phyloP scores from a whole-genome alignment of 345 rosid genomes.

The Citrus sp. region DNA sequence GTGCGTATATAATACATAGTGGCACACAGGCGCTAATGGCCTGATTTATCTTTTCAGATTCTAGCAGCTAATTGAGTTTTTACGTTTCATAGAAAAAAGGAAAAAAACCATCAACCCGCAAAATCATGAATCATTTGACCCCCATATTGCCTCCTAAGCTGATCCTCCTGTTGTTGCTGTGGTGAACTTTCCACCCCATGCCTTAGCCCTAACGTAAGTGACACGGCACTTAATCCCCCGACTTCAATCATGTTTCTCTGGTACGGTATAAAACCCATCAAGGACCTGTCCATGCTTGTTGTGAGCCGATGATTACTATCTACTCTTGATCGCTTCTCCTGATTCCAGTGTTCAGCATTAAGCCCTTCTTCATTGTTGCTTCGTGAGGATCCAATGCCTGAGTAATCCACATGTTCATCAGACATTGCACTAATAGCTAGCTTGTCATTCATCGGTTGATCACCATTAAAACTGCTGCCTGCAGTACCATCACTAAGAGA shows the following conservation, averaged over 20 bases:
- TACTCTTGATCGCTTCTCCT: slow-evolving; percentile 40
- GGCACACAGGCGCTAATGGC: not conserved
- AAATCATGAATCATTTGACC: slow-evolving; percentile 53
- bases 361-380: slow-evolving; percentile 17
- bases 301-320: slow-evolving; percentile 27
- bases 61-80: not conserved
- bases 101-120: slow-evolving; percentile 31
- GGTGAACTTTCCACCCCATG: slow-evolving; percentile 47
- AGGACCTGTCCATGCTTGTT: slow-evolving; percentile 30
- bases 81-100: not conserved
- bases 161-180: slow-evolving; percentile 41
- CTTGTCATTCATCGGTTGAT: slow-evolving; percentile 24
- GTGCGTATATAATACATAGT: not conserved
- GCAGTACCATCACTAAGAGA: slow-evolving; percentile 19
- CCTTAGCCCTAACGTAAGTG: slow-evolving; percentile 54
- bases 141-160: slow-evolving; percentile 38
- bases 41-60: not conserved
- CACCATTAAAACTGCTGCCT: slow-evolving; percentile 17
- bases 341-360: slow-evolving; percentile 27
- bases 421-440: slow-evolving; percentile 11
- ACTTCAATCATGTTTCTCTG: slow-evolving; percentile 34
- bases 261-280: slow-evolving; percentile 36
- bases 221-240: slow-evolving; percentile 44
- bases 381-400: slow-evolving; percentile 2
- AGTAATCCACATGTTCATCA: slow-evolving; percentile 22